A percentile compares a stretch with the other conserved stretches of the same genome.
Evolutionary conservation across 83 land plant genomes (phyloP).

Genomic region (Larix sibirica): DNA sequence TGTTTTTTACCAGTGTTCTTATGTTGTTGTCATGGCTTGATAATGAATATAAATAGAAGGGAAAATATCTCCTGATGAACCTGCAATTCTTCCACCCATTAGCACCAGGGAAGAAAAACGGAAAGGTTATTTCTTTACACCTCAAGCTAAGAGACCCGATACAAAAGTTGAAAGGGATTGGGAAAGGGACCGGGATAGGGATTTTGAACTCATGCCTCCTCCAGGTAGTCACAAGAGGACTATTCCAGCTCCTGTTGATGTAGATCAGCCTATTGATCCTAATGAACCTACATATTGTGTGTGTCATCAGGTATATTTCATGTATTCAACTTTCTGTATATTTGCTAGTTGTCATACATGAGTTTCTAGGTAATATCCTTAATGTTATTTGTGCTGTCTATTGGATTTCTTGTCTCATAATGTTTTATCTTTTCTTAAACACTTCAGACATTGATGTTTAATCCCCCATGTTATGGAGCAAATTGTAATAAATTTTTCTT

Average conservation of each 20-base stretch:
- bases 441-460: neutral
- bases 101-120: slow-evolving; percentile 69
- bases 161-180: slow-evolving; percentile 70
- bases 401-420: neutral
- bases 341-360: neutral
- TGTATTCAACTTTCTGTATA: neutral
- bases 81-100: slow-evolving; percentile 78
- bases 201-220: slow-evolving; percentile 98
- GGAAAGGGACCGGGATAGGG: slow-evolving; percentile 89
- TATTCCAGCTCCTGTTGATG: slow-evolving; percentile 66
- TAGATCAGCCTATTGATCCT: slow-evolving; percentile 95
- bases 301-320: slow-evolving; percentile 78
- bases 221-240: slow-evolving; percentile 86
- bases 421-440: neutral
- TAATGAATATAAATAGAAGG: slow-evolving; percentile 61
- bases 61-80: slow-evolving; percentile 84
- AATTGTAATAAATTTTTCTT: slow-evolving; percentile 3
- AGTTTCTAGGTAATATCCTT: neutral
- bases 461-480: neutral
- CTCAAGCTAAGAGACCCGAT: slow-evolving; percentile 72
- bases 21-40: neutral
- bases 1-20: neutral
- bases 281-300: slow-evolving; percentile 95
- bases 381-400: neutral
- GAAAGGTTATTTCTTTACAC: slow-evolving; percentile 56